Base-by-base conservation (phyloP, 164 flowering plant genomes). In the Malania oleifera region DNA sequence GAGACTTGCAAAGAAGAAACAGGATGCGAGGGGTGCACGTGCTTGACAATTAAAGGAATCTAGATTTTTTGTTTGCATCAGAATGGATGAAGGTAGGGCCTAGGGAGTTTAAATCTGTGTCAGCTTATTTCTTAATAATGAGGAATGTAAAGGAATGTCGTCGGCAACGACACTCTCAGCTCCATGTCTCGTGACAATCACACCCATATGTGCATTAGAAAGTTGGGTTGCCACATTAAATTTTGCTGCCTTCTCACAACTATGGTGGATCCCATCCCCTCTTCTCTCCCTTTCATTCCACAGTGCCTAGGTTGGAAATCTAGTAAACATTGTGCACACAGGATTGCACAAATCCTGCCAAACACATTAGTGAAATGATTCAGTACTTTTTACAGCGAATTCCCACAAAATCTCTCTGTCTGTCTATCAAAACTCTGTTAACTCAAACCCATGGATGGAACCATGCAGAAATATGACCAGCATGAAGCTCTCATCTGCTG, bases 111-210 rank as follows among this genome's bases (percentile, higher is more conserved):
- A 31, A 26, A 38, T 34, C 58, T 40, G 26, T 38, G 38, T 13
- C 3, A 3, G n/a, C n/a, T n/a, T 56, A 37, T 25, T 23, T 43
- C 44, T 31, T 35, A 39, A 54, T 53, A 56, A 57, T 66, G 56
- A 26, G 40, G 53, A 59, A 17, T 19, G 40, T 34, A 15, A 52
- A 63, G 70, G 73, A 71, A 72, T 64, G 73, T 70, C 53, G 43
- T 37, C 38, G 35, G 57, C 43, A 29, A 49, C 39, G 71, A 60
- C 66, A 22, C 24, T 17, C 61, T 56, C 61, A 29, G 29, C 44
- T 43, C 61, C n/a, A n/a, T n/a, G n/a, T n/a, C n/a, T n/a, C n/a
- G 54, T 25, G 60, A 26, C 51, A 48, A 18, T 52, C 68, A 43
- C 31, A 10, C 46, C 19, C 25, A 50, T 14, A 25, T 57, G 22